Base-by-base conservation (phyloP, 2,329 filamentous ascomycete genomes). In the Aspergillus fumigatus region DNA sequence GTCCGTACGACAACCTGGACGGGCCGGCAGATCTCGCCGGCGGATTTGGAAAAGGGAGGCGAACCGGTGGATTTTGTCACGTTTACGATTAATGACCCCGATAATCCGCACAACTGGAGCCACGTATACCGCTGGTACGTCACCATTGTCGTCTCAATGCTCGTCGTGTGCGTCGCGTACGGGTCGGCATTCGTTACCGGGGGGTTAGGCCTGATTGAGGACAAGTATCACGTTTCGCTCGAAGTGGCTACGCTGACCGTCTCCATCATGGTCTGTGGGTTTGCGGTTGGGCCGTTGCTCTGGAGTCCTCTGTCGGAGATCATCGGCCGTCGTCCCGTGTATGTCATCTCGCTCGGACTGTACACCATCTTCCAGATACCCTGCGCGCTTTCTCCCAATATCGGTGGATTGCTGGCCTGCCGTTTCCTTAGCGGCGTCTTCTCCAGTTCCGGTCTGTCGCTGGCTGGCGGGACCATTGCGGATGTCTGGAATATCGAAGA, bases 401-500 rank as follows among this genome's bases (percentile, higher is more conserved):
- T 70, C 26, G 67, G 67, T 2, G 64, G 64, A 5, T 52, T 72
- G 0, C 61, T 72, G 4, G 67, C 59, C 3, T 62, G 61, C 11
- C 65, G 70, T 3, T 70, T 70, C 50, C 53, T 72, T 1, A 65
- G 64, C 21, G 70, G 70, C 21, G 64, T 72, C 10, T 71, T 72
- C 51, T 65, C 66, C 3, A 68, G 66, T 27, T 69, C 67, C 0
- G 65, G 65, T 0, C 62, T 69, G 5, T 67, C 68, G 0, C 57
- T 70, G 1, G 68, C 67, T 10, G 67, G 67, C 14, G 67, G 68
- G 3, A 68, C 68, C 4, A 69, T 69, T 25, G 66, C 66, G 7
- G 89, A 93, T 74, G 75, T 92, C 23, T 93, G 89, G 88, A 83
- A 75, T 57, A 88, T 86, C 50, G 88, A 92, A 67, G 89, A 93